Conservation (phyloP, 805 yeast genomes). For the Sugiyamaella mastotermitis region DNA sequence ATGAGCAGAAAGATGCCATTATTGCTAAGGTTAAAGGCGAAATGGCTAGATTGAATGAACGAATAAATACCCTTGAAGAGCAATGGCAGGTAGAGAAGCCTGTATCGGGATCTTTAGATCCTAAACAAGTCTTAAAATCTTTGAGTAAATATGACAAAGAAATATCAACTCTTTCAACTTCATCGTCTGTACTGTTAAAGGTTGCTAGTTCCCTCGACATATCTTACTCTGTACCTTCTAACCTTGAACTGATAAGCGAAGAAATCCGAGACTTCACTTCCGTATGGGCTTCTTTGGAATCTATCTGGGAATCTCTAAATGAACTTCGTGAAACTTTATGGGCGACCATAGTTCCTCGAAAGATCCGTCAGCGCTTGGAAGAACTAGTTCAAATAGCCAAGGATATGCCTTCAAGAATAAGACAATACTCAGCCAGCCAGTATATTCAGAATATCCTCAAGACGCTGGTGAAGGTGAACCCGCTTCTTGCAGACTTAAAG, state of each 20-base stretch:
- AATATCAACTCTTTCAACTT: slow-evolving; percentile 10
- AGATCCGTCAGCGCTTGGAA: slow-evolving; percentile 45
- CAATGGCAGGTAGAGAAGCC: slow-evolving; percentile 42
- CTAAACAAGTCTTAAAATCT: slow-evolving; percentile 22
- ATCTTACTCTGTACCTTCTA: slow-evolving; percentile 26
- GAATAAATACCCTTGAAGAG: slow-evolving; percentile 27
- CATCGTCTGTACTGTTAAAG: slow-evolving; percentile 22
- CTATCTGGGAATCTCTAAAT: slow-evolving; percentile 43
- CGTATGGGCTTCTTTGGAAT: slow-evolving; percentile 60
- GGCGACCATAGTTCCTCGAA: slow-evolving; percentile 41
- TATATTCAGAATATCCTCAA: slow-evolving; percentile 45
- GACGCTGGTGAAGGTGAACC: slow-evolving; percentile 33
- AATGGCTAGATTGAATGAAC: slow-evolving; percentile 31
- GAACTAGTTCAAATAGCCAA: slow-evolving; percentile 42
- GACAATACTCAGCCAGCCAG: slow-evolving; percentile 66
- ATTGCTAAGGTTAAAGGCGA: slow-evolving; percentile 39
- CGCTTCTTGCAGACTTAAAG: slow-evolving; percentile 42
- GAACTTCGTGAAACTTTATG: slow-evolving; percentile 42
- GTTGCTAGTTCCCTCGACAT: slow-evolving; percentile 35
- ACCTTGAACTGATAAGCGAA: slow-evolving; percentile 31
- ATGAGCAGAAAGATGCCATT: slow-evolving; percentile 38
- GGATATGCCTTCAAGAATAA: slow-evolving; percentile 48
- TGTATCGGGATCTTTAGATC: slow-evolving; percentile 25
- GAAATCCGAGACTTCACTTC: slow-evolving; percentile 52
- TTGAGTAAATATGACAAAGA: slow-evolving; percentile 27